Evolutionary conservation across 2,329 filamentous ascomycete species (phyloP), one percentile per base, ranked within the genome.

Genomic region (Emergomyces africanus): DNA sequence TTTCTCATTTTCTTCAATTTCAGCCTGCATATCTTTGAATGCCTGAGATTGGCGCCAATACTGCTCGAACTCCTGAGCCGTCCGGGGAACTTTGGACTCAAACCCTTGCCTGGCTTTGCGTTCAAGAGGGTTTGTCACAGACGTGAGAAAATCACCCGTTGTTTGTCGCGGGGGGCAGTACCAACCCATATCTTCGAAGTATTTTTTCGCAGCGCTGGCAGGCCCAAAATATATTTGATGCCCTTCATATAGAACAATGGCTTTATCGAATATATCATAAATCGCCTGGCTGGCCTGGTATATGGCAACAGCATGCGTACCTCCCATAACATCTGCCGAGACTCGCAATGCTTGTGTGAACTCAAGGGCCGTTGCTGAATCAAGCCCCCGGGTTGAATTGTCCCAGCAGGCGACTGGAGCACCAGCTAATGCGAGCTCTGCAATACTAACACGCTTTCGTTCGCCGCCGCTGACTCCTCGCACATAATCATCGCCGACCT

Each of bases 141-240:
- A 83, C 0, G 86, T 89, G 12, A 89, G 73, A 66, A 89, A 89
- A 65, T 89, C 86, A 1, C 80, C 83, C 0, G 82, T 85, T 0
- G 85, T 88, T 67, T 88, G 85, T 2, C 86, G 79, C 2, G 78
- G 70, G 0, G 85, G 85, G 64, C 86, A 89, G 39, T 79, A 69
- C 78, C 83, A 91, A 46, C 88, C 88, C 71, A 87, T 82, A 14
- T 79, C 73, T 65, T 84, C 81, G 61, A 91, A 90, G 70, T 83
- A 90, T 0, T 69, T 69, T 65, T 80, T 84, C 0, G 87, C 88
- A 2, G 76, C 69, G 5, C 66, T 68, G 0, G 83, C 81, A 0
- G 81, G 80, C 0, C 88, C 89, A 63, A 86, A 91, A 74, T 83
- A 92, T 62, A 91, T 91, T 67, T 91, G 82, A 0, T 85, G 80